A percentile compares a stretch with the other conserved stretches of the same genome.
Evolutionary conservation across 2,329 filamentous ascomycete species (phyloP).

Genomic region (Aspergillus novoparasiticus): DNA sequence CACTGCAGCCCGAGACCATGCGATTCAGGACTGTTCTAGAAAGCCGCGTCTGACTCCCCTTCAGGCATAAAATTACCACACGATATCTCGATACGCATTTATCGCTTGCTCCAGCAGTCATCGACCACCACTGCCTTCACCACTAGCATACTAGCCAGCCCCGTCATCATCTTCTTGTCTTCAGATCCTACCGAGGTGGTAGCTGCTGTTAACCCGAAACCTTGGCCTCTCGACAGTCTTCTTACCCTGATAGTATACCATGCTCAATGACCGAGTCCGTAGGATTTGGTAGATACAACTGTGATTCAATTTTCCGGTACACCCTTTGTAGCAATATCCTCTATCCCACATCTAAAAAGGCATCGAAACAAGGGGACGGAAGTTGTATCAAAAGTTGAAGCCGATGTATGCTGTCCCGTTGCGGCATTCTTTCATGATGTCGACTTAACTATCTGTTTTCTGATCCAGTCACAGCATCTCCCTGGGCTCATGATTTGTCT

Average conservation of each 20-base stretch:
- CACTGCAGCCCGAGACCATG: too few species aligned
- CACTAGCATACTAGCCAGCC: too few species aligned
- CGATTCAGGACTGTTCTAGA: too few species aligned
- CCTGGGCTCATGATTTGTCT: not conserved
- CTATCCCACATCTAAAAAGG: not conserved
- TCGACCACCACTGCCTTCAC: too few species aligned
- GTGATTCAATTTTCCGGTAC: not conserved
- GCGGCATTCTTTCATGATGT: not conserved
- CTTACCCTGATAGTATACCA: not conserved
- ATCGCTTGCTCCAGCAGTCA: too few species aligned
- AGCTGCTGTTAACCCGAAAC: not conserved
- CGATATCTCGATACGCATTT: too few species aligned
- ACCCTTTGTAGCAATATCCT: not conserved
- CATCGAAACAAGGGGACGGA: not conserved
- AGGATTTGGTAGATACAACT: not conserved
- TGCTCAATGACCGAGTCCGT: not conserved
- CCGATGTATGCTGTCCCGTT: constrained; percentile 1
- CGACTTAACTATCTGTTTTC: not conserved
- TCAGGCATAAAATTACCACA: too few species aligned
- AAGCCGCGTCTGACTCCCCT: too few species aligned
- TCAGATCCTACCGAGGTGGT: constrained; percentile 3
- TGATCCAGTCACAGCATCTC: not conserved
- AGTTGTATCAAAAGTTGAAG: too few species aligned
- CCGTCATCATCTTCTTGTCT: not conserved
- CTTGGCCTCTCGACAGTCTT: not conserved